phyloP scores from a whole-genome alignment of 2,329 filamentous ascomycete species.

The Nemania sp. region DNA sequence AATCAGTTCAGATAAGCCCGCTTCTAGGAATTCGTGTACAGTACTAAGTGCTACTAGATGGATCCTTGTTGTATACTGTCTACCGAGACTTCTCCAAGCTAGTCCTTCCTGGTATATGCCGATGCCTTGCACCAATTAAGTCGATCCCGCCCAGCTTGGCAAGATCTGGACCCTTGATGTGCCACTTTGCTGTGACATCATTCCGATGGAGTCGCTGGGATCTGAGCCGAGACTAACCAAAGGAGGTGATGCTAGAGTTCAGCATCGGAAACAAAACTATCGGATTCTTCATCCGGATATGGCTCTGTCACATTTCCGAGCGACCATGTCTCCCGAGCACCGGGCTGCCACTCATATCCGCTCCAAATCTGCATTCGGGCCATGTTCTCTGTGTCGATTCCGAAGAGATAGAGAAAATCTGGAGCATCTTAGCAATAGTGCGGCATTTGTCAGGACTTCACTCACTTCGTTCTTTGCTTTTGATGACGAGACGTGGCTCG shows the following conservation, averaged over 20 bases:
- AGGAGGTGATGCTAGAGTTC: background rate
- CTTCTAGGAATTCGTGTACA: no score
- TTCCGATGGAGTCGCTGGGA: background rate
- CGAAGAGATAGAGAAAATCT: constrained; percentile 31
- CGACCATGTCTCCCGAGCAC: constrained; percentile 24
- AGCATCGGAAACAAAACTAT: background rate
- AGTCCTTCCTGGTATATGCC: no score
- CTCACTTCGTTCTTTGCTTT: constrained; percentile 23
- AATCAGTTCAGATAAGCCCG: no score
- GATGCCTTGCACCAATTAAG: no score
- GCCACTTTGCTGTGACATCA: no score
- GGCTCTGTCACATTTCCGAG: constrained; percentile 25
- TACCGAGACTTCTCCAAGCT: no score
- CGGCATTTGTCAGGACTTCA: background rate
- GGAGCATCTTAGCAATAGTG: background rate
- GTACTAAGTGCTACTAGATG: no score
- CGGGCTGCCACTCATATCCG: constrained; percentile 30
- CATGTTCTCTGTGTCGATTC: constrained; percentile 13
- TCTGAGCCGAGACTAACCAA: background rate
- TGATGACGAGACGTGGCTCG: constrained; percentile 25
- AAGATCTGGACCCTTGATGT: no score
- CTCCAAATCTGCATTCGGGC: constrained; percentile 30
- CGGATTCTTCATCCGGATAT: background rate
- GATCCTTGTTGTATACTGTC: no score
- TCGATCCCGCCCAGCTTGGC: no score